Percentiles rank a stretch among this genome's conserved stretches.
Evolutionary conservation across 129 eudicot species (phyloP).

Genomic region (Gnaphalium uliginosum): DNA sequence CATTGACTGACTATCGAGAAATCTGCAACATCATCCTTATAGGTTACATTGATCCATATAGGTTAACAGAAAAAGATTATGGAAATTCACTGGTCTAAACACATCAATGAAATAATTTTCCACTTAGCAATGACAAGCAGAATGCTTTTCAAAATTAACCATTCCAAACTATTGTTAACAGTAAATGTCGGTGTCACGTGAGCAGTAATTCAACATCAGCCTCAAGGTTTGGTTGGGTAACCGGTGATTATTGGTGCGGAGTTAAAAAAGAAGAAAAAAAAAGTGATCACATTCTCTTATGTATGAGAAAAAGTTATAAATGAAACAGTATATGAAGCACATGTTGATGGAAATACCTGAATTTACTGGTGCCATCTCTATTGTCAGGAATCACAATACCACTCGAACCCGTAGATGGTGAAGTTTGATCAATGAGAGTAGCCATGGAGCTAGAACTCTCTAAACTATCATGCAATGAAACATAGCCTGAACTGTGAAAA

Average conservation of each 20-base stretch:
- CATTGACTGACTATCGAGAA: constrained; percentile 40
- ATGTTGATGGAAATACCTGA: constrained; percentile 40
- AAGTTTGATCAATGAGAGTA: constrained; percentile 26
- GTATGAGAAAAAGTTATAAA: not conserved
- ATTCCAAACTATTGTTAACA: not conserved
- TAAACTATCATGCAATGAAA: constrained; percentile 35
- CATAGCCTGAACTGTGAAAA: constrained; percentile 39
- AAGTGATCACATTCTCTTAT: too few relatives aligned
- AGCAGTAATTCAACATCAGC: not conserved
- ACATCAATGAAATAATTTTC: not conserved
- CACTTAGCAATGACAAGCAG: constrained; percentile 8
- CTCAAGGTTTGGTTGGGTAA: not conserved
- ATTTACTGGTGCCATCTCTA: constrained; percentile 29
- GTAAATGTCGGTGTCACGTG: not conserved
- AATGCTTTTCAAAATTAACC: not conserved
- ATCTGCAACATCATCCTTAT: constrained; percentile 22
- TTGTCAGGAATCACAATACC: constrained; percentile 22
- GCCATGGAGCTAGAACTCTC: constrained; percentile 37
- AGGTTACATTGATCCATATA: not conserved
- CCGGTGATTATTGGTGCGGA: too few relatives aligned
- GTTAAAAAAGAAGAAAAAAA: too few relatives aligned
- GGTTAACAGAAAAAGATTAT: not conserved
- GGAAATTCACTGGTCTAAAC: not conserved
- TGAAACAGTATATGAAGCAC: constrained; percentile 5
- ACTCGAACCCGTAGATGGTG: constrained; percentile 29